Percentiles rank a stretch among this genome's conserved stretches.
Evolutionary conservation across 148 eudicot species (phyloP).

Genomic region (Spergularia bocconei): DNA sequence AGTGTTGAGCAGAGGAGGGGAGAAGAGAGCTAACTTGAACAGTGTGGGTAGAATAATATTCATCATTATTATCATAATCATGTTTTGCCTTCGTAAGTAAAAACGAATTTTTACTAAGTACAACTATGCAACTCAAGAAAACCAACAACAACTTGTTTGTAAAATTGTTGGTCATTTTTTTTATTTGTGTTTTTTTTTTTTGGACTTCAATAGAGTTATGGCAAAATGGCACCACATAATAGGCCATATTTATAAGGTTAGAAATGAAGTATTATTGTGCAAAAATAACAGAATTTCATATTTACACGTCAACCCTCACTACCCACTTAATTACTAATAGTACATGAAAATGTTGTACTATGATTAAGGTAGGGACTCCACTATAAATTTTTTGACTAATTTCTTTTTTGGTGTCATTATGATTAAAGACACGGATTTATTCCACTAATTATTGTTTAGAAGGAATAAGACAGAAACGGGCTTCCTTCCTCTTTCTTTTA

Average conservation of each 20-base stretch:
- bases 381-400: too few species aligned
- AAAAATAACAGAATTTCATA: constrained; percentile 6
- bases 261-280: not conserved
- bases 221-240: constrained; percentile 18
- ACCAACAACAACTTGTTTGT: not conserved
- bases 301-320: constrained; percentile 28
- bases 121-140: not conserved
- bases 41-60: not conserved
- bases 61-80: not conserved
- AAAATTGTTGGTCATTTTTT: constrained; percentile 11
- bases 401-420: constrained; percentile 8
- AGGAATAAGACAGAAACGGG: not conserved
- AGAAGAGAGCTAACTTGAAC: constrained; percentile 16
- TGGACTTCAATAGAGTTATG: not conserved
- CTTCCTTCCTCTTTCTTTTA: constrained; percentile 8
- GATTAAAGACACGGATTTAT: not conserved
- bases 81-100: constrained; percentile 12
- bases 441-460: constrained; percentile 15
- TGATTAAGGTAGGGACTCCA: constrained; percentile 25
- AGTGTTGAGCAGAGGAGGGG: not conserved
- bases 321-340: not conserved
- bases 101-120: constrained; percentile 2
- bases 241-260: constrained; percentile 28
- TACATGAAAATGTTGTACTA: not conserved
- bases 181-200: not conserved